Base-by-base conservation (phyloP, 1,284 basidiomycete genomes). In the Irpex rosettiformis region DNA sequence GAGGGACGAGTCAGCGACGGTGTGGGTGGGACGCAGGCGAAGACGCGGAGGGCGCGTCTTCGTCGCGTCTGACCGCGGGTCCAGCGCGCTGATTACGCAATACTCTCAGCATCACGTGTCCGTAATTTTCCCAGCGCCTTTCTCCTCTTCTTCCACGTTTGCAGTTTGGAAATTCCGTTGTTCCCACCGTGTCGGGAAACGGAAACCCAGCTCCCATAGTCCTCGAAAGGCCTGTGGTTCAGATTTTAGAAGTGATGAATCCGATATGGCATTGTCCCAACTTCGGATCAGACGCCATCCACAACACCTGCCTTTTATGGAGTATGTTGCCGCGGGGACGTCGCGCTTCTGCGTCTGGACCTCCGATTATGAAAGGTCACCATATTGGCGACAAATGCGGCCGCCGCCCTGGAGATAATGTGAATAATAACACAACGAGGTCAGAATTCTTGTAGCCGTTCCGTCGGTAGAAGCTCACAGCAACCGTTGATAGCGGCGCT, bases 31-130 rank as follows among this genome's bases (percentile, higher is more conserved):
- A 49, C 52, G 57, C 24, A 18, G 45, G 49, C 40, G 42, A n/a
- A 42, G 60, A 57, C 56, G 56, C 56, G 60, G 43, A 45, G 43
- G 43, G 60, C 60, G 57, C 57, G 57, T 42, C 53, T 43, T 52
- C 52, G 60, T 55, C 60, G 60, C 59, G 59, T 42, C 57, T 37
- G 48, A 51, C 48, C 48, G 48, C 48, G 48, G 48, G 48, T 45
- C 57, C 57, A 30, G 57, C 52, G 49, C 57, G 57, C 52, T 49
- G 52, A 55, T 58, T 58, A 58, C 53, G 57, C 53, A 58, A 58
- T 48, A 37, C 53, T 58, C 57, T 54, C 57, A 58, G 52, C 52
- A 28, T 58, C 57, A 58, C 57, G 57, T 58, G 57, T 51, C 3
- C 48, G 48, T 51, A 51, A 29, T 18, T 51, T 51, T 28, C 27